A percentile compares a stretch with the other conserved stretches of the same genome.
Conservation (phyloP, 192 early-diverging fungal species). For the Radiomyces spectabilis region DNA sequence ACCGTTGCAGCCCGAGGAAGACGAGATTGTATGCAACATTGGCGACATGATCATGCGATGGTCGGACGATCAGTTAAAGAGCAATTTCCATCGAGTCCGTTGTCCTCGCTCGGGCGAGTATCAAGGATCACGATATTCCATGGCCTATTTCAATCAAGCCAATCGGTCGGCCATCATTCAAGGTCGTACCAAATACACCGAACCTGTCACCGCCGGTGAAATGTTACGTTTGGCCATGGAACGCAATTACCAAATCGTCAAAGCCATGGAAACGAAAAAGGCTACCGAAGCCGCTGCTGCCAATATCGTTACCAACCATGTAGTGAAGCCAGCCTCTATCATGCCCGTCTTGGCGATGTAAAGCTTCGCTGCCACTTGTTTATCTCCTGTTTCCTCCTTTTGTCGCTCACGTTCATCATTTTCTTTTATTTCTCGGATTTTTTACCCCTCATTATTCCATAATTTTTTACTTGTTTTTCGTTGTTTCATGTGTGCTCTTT, state of each 20-base stretch:
- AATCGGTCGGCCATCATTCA: slow-evolving; percentile 21
- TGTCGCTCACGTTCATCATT: no score
- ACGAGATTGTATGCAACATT: slow-evolving; percentile 25
- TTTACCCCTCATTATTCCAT: no score
- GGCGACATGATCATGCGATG: slow-evolving; percentile 30
- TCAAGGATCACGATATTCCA: slow-evolving; percentile 16
- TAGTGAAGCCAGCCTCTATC: no score
- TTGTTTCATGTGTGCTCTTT: no score
- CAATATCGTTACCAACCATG: no score
- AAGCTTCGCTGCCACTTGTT: no score
- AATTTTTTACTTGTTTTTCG: no score
- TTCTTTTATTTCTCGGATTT: no score
- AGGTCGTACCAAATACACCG: slow-evolving; percentile 16
- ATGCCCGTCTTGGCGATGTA: no score
- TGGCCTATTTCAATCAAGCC: slow-evolving; percentile 20
- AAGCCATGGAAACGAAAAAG: no score
- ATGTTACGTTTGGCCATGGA: slow-evolving; percentile 18
- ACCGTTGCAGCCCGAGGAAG: slow-evolving; percentile 12
- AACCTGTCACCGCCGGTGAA: slow-evolving; percentile 20
- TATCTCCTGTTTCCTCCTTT: no score
- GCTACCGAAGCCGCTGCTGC: no score
- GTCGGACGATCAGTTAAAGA: slow-evolving; percentile 22
- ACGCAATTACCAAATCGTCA: slow-evolving; percentile 12
- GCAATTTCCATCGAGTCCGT: slow-evolving; percentile 19
- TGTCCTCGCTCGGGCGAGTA: slow-evolving; percentile 6